Conservation (phyloP, 306 rosid species). For the Hylodesmum podocarpum region DNA sequence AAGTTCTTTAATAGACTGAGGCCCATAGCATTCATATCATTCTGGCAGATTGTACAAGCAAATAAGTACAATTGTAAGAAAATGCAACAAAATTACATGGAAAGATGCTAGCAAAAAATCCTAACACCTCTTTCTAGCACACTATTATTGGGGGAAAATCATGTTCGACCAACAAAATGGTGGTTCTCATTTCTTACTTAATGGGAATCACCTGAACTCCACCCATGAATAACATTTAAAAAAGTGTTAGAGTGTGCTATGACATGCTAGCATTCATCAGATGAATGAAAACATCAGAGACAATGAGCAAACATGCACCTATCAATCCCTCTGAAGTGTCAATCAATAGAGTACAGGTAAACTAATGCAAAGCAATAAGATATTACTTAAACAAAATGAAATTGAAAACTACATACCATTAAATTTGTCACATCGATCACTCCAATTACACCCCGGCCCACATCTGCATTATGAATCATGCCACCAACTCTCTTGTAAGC, state of each 20-base stretch:
- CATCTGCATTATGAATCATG: conserved; percentile 52
- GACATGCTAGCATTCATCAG: not conserved
- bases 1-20: not conserved
- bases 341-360: not conserved
- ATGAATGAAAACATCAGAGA: not conserved
- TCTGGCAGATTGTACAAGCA: not conserved
- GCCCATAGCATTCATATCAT: not conserved
- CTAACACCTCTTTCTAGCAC: not conserved
- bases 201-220: not conserved
- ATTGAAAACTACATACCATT: conserved; percentile 41
- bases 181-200: too few relatives aligned
- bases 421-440: conserved; percentile 56
- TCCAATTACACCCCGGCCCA: conserved; percentile 61
- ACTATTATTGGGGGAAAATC: not conserved
- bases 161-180: too few relatives aligned
- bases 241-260: not conserved
- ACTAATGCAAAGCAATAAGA: conserved; percentile 12
- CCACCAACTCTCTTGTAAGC: conserved; percentile 71
- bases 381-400: not conserved
- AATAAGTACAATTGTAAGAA: not conserved
- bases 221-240: not conserved
- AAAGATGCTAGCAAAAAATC: too few relatives aligned
- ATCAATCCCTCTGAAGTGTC: not conserved
- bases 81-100: not conserved
- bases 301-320: not conserved